phyloP scores from a whole-genome alignment of 2,329 filamentous ascomycete genomes.

The Neonectria coccinea region DNA sequence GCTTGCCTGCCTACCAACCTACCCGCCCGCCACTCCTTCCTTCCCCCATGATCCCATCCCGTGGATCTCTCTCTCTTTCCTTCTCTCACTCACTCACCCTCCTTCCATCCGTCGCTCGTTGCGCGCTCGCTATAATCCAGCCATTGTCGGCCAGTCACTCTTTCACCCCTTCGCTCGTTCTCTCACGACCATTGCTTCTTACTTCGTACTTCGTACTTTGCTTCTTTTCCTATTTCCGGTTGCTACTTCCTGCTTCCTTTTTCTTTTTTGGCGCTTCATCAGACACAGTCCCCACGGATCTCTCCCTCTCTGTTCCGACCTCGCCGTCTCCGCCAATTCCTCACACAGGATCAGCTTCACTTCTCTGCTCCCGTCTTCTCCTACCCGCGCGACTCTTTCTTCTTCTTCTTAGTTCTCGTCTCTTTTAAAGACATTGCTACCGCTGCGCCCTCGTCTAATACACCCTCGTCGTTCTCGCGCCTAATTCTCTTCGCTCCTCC shows the following conservation, averaged over 20 bases:
- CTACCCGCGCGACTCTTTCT: conserved; percentile 10
- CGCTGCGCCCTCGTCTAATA: conserved; percentile 26
- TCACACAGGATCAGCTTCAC: conserved; percentile 8
- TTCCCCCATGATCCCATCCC: conserved; percentile 41
- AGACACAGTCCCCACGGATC: conserved; percentile 31
- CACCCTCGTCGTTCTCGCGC: conserved; percentile 21
- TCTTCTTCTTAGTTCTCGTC: conserved; percentile 1
- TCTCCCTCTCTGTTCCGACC: conserved; percentile 9
- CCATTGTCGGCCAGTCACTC: conserved; percentile 44
- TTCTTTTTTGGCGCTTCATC: conserved; percentile 31
- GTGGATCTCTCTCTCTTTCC: conserved; percentile 39
- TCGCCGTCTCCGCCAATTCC: conserved; percentile 6
- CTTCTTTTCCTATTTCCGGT: conserved; percentile 21
- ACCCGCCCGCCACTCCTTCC: conserved; percentile 39
- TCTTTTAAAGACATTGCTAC: background rate
- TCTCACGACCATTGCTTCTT: conserved; percentile 37
- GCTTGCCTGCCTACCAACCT: conserved; percentile 9
- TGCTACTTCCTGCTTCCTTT: conserved; percentile 25
- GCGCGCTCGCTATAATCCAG: conserved; percentile 45
- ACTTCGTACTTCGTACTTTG: conserved; percentile 9
- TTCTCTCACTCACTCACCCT: conserved; percentile 16
- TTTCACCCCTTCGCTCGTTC: conserved; percentile 39
- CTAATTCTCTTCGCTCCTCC: conserved; percentile 30
- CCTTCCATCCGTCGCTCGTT: conserved; percentile 34
- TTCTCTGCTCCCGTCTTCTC: conserved; percentile 1